A percentile compares a stretch with the other conserved stretches of the same genome.
Conservation (phyloP, 75 land plant genomes). For the Selaginella tamariscina region DNA sequence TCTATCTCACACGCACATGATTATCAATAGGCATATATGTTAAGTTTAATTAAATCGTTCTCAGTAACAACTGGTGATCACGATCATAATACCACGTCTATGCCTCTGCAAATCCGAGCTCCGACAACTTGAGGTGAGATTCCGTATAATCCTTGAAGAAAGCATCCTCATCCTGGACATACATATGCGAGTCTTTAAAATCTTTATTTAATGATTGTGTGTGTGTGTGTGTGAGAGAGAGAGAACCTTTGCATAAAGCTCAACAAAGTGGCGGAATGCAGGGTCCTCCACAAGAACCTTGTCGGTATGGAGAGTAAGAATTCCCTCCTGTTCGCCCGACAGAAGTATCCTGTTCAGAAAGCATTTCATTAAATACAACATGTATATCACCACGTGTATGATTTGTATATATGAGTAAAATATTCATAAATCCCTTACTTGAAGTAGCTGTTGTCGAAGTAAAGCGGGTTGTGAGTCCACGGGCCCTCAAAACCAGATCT, state of each 20-base stretch:
- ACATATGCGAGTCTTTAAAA: too few relatives aligned
- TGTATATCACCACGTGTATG: too few relatives aligned
- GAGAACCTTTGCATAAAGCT: slow-evolving; percentile 46
- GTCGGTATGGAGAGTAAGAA: slow-evolving; percentile 37
- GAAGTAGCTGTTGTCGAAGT: slow-evolving; percentile 36
- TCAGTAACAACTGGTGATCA: too few relatives aligned
- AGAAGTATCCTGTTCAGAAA: slow-evolving; percentile 25
- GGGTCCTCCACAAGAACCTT: slow-evolving; percentile 40
- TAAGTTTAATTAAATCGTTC: too few relatives aligned
- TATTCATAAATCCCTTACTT: slow-evolving; percentile 11
- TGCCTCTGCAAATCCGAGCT: slow-evolving; percentile 20
- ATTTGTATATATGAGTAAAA: too few relatives aligned
- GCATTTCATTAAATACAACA: background rate
- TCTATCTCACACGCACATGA: too few relatives aligned
- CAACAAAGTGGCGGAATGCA: slow-evolving; percentile 23
- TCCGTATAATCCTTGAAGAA: slow-evolving; percentile 35
- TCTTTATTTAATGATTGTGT: too few relatives aligned
- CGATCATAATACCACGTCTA: too few relatives aligned
- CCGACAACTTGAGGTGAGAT: slow-evolving; percentile 33
- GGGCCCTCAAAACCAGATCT: slow-evolving; percentile 40
- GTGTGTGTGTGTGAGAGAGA: too few relatives aligned
- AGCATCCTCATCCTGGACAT: slow-evolving; percentile 40
- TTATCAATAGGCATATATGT: too few relatives aligned
- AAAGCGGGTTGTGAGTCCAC: slow-evolving; percentile 30
- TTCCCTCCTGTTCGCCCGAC: slow-evolving; percentile 27